phyloP scores from a whole-genome alignment of 768 basidiomycete species.

The Rhizopogon salebrosus region DNA sequence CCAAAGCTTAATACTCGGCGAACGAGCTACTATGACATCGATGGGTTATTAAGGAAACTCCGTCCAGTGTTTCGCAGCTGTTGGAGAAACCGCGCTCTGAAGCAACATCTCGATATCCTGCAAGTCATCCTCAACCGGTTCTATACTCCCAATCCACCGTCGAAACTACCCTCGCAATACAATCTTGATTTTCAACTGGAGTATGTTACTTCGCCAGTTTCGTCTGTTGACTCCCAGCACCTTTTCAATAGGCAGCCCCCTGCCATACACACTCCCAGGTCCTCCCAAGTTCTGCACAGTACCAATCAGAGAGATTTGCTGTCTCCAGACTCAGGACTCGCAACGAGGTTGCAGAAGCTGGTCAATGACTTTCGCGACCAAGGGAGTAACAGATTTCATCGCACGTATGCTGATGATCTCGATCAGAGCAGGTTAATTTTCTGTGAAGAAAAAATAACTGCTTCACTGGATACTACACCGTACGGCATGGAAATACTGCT shows the following conservation, averaged over 20 bases:
- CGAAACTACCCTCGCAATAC: not conserved
- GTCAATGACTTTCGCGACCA: not conserved
- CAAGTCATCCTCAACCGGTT: slow-evolving; percentile 4
- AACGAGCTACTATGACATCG: slow-evolving; percentile 2
- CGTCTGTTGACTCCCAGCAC: not conserved
- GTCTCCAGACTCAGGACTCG: not conserved
- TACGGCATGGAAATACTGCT: slow-evolving; percentile 2
- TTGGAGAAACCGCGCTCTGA: slow-evolving; percentile 13
- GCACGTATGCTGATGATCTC: slow-evolving; percentile 9
- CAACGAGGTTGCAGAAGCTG: slow-evolving; percentile 2
- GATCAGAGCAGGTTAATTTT: slow-evolving; percentile 8
- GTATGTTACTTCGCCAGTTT: not conserved
- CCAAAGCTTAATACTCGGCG: slow-evolving; percentile 1
- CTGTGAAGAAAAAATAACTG: not conserved
- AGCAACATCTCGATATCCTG: slow-evolving; percentile 9
- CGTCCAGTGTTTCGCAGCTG: slow-evolving; percentile 8
- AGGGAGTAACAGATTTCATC: slow-evolving; percentile 6
- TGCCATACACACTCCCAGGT: not conserved
- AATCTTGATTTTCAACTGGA: not conserved
- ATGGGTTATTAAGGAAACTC: not conserved
- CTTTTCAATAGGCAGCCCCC: slow-evolving; percentile 8
- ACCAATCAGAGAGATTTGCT: not conserved
- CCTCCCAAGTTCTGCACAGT: not conserved
- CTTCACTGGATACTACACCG: not conserved
- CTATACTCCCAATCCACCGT: not conserved